These are phyloP conservation scores for Cladosporium colombiae DNA, from an alignment of 2,329 filamentous ascomycete genomes.

Conservation along the genomic window DNA sequence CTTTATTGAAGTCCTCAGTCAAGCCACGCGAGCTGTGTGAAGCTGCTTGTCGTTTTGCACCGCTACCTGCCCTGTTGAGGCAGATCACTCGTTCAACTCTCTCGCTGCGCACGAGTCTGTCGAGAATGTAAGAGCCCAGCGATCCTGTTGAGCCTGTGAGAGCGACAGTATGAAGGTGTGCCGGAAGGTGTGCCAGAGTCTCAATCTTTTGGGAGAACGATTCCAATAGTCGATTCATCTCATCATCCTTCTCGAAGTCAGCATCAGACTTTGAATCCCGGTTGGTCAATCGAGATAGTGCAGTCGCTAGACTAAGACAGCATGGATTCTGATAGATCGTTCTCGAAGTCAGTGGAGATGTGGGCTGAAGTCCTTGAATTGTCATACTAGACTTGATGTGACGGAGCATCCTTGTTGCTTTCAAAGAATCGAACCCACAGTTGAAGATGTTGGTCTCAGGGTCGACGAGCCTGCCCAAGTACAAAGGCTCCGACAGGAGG, in stretches of 20 bases:
- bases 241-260: neutral
- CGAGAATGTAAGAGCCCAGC: constrained; percentile 38
- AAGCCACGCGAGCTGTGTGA: constrained; percentile 28
- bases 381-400: neutral
- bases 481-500: neutral
- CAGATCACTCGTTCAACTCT: constrained; percentile 34
- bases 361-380: constrained; percentile 44
- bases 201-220: neutral
- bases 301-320: neutral
- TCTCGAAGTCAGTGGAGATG: constrained; percentile 50
- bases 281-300: neutral
- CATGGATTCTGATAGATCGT: constrained; percentile 44
- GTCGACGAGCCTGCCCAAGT: neutral
- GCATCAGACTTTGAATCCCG: neutral
- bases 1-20: constrained; percentile 30
- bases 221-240: neutral
- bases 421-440: constrained; percentile 2
- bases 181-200: neutral
- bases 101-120: constrained; percentile 31
- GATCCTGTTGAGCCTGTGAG: constrained; percentile 42
- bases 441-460: neutral
- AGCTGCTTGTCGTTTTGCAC: constrained; percentile 26
- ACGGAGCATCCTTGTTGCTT: neutral
- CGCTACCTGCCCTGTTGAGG: constrained; percentile 33
- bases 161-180: constrained; percentile 27